Conservation (phyloP, 148 eudicot species). For the Rhododendron henanense region DNA sequence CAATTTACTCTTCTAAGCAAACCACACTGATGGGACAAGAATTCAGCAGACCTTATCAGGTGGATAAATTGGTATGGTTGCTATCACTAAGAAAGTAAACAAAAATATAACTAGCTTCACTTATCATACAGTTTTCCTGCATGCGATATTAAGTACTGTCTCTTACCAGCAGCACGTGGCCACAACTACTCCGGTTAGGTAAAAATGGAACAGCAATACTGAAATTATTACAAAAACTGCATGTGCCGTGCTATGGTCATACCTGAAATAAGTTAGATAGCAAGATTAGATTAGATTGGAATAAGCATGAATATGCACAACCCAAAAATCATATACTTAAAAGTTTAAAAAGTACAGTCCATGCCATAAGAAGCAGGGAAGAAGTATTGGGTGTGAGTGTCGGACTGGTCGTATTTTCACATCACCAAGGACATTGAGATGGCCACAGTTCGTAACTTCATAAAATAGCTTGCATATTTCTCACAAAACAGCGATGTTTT, state of each 20-base stretch:
- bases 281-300: constrained; percentile 8
- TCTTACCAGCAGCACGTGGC: constrained; percentile 86
- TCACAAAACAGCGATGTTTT: neutral
- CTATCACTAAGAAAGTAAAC: neutral
- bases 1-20: neutral
- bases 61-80: neutral
- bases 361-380: neutral
- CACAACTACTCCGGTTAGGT: constrained; percentile 55
- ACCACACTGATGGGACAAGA: neutral
- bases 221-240: constrained; percentile 79
- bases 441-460: neutral
- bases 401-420: neutral
- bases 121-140: neutral
- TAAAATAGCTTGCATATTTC: neutral
- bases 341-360: neutral
- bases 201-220: constrained; percentile 68
- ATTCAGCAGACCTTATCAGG: neutral
- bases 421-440: neutral
- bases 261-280: constrained; percentile 51
- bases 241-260: constrained; percentile 88
- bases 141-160: neutral
- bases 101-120: neutral
- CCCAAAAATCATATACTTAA: neutral
- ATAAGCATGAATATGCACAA: neutral
- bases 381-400: neutral